These are phyloP conservation scores for Chalaropsis thielavioides DNA, from an alignment of 2,329 filamentous ascomycete genomes.

Conservation along the genomic window DNA sequence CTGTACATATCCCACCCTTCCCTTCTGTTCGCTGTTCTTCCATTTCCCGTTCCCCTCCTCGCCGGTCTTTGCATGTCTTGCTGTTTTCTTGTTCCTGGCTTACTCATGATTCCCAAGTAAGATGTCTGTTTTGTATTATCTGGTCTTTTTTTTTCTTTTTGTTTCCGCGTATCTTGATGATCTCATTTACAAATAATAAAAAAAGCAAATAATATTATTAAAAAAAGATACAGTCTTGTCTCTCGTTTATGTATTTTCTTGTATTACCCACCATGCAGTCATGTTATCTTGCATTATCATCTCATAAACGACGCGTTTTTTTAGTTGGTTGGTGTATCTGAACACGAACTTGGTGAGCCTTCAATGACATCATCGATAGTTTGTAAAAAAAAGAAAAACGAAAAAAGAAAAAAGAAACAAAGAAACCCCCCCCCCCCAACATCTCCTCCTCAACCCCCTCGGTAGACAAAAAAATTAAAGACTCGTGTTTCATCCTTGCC, in stretches of 20 bases:
- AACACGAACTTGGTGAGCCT: not conserved
- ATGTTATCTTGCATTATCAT: not conserved
- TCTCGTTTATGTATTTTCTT: not conserved
- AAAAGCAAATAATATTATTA: not conserved
- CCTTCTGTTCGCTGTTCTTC: not conserved
- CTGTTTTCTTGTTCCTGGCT: not conserved
- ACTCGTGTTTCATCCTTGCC: not conserved
- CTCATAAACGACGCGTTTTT: not conserved
- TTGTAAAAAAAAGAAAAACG: not conserved
- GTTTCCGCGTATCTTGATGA: slow-evolving; percentile 1
- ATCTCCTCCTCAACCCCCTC: too few species aligned
- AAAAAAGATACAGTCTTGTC: not conserved
- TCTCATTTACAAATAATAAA: not conserved
- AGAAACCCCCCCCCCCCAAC: too few species aligned
- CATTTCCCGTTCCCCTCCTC: not conserved
- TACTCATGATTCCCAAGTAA: slow-evolving; percentile 7
- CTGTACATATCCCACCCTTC: slow-evolving; percentile 3
- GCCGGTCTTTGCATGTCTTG: not conserved
- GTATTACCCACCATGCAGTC: too few species aligned
- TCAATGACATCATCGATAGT: not conserved
- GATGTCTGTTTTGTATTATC: not conserved
- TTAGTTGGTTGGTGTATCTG: too few species aligned
- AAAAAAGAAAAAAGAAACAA: not conserved
- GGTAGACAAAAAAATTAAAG: not conserved
- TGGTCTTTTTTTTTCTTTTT: slow-evolving; percentile 1